Conservation (phyloP, 495 filamentous ascomycete genomes). For the Haplographium delicatum region DNA sequence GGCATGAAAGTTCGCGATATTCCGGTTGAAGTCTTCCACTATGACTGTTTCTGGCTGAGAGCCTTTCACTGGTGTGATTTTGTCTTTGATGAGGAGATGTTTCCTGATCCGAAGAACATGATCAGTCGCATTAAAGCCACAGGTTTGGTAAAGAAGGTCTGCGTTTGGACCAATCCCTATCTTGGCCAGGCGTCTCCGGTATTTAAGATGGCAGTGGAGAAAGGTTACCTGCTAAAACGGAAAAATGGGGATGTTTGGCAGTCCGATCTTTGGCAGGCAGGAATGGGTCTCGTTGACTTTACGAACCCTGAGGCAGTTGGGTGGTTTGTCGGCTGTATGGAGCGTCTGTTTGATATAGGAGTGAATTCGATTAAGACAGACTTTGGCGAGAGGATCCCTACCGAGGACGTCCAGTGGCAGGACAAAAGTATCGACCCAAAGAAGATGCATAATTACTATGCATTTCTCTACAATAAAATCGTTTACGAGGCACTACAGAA, state of each 20-base stretch:
- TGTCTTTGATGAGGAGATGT: constrained; percentile 60
- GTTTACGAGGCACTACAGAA: constrained; percentile 60
- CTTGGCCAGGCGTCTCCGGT: constrained; percentile 61
- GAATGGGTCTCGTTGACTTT: constrained; percentile 71
- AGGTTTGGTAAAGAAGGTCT: constrained; percentile 55
- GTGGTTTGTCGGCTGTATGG: constrained; percentile 56
- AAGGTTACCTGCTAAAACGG: constrained; percentile 64
- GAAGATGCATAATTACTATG: constrained; percentile 73
- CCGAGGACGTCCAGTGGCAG: constrained; percentile 53
- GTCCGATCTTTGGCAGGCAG: constrained; percentile 71
- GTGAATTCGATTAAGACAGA: constrained; percentile 71
- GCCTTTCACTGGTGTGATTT: constrained; percentile 74
- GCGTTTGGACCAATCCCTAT: constrained; percentile 71
- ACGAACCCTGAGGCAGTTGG: constrained; percentile 61
- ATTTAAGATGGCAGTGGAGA: constrained; percentile 57
- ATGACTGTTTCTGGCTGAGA: constrained; percentile 61
- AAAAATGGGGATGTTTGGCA: constrained; percentile 67
- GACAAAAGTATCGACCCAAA: constrained; percentile 49
- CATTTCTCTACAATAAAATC: constrained; percentile 62
- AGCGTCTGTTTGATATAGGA: constrained; percentile 57
- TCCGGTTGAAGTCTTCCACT: constrained; percentile 67
- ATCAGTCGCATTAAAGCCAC: constrained; percentile 54
- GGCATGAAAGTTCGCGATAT: constrained; percentile 61
- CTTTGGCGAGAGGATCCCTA: constrained; percentile 66
- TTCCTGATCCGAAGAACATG: constrained; percentile 60